Percentiles rank a stretch among this genome's conserved stretches.
These are phyloP conservation scores for Diaporthe citriasiana DNA, from an alignment of 2,329 filamentous ascomycete species.

Conservation along the genomic window DNA sequence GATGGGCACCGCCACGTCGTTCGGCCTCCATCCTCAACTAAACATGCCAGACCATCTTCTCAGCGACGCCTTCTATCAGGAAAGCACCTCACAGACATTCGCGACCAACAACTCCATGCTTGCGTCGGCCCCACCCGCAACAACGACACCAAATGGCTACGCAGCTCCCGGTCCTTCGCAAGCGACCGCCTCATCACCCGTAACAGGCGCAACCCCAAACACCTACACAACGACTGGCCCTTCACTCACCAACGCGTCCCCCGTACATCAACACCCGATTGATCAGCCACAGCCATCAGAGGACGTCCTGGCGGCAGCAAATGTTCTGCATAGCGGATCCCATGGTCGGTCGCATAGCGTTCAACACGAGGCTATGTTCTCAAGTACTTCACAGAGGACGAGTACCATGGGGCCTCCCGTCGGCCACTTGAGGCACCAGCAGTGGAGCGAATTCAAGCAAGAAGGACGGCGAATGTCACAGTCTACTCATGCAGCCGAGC, in stretches of 20 bases:
- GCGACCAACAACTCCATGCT: slow-evolving; percentile 14
- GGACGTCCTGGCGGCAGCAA: slow-evolving; percentile 72
- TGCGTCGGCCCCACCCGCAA: slow-evolving; percentile 17
- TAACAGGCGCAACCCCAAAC: background rate
- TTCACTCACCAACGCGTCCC: slow-evolving; percentile 40
- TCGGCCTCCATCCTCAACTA: slow-evolving; percentile 64
- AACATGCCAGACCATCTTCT: slow-evolving; percentile 48
- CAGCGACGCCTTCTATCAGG: slow-evolving; percentile 46
- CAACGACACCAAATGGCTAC: slow-evolving; percentile 29
- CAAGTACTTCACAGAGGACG: slow-evolving; percentile 20
- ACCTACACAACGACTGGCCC: slow-evolving; percentile 5
- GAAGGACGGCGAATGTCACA: slow-evolving; percentile 52
- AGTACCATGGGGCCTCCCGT: slow-evolving; percentile 50
- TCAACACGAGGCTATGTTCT: slow-evolving; percentile 45
- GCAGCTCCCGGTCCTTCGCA: slow-evolving; percentile 28
- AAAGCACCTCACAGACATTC: slow-evolving; percentile 44
- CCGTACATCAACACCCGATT: slow-evolving; percentile 46
- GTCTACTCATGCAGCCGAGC: slow-evolving; percentile 48
- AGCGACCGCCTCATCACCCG: slow-evolving; percentile 8
- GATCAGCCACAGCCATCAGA: slow-evolving; percentile 56
- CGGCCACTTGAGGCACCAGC: slow-evolving; percentile 59
- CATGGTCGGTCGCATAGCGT: slow-evolving; percentile 45
- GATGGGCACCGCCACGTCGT: slow-evolving; percentile 75
- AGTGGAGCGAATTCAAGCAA: slow-evolving; percentile 58
- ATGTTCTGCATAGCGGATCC: slow-evolving; percentile 62